Base-by-base conservation (phyloP, 225 moss, liverwort and hornwort genomes). In the Lunularia cruciata region DNA sequence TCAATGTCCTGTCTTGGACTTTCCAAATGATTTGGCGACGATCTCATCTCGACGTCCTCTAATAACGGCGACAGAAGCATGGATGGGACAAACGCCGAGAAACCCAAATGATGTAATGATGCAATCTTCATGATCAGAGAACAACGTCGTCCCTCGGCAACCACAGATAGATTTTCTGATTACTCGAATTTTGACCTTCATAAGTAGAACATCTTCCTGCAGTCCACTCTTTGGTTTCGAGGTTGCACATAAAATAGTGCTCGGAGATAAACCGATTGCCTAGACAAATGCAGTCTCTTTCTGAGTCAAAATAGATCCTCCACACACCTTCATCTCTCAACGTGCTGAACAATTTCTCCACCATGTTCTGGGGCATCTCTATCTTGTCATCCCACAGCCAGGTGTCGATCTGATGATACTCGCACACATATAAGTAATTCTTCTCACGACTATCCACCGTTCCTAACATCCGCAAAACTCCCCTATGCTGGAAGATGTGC, bases 401-500 rank as follows among this genome's bases (percentile, higher is more conserved):
- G 2, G 4, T 34, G n/a, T 22, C 32, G 23, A 19, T 20, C 1
- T 7, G 18, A 12, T 47, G 67, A 51, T 67, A 67, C 14, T 19
- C 19, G 65, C 47, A 43, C 12, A 64, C 3, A 16, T 15, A 15
- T 1, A 64, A 42, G 28, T 31, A 15, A 42, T 46, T 25, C 10
- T 11, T 38, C 8, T 27, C 14, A 18, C 65, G 65, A 15, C 3
- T 8, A 4, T 62, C 42, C 62, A 39, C 20, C 15, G 39, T 42
- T 31, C 47, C 47, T 19, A 20, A 13, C 13, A 32, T 16, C 47
- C 47, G 28, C 65, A 47, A 47, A 47, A 48, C 9, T 14, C 65
- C 65, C 46, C 65, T 30, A 35, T 66, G 65, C n/a, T 66, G 65
- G 48, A 66, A 66, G 15, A 66, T 6, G 48, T 66, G 49, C 32